These are phyloP conservation scores for Lactarius sp. DNA, from an alignment of 768 basidiomycete species.

Conservation along the genomic window DNA sequence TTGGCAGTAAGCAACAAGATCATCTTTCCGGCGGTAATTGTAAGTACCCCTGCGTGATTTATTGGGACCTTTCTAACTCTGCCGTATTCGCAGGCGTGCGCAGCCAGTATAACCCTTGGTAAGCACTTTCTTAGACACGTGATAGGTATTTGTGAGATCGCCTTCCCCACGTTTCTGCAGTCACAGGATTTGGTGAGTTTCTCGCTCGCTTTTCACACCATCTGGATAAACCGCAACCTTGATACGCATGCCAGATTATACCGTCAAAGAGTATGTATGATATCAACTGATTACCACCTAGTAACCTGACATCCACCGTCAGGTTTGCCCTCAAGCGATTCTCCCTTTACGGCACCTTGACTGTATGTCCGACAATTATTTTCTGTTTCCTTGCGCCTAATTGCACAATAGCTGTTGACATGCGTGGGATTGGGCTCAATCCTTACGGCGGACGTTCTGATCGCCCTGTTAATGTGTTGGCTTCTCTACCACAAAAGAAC, in stretches of 20 bases:
- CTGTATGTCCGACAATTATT: slow-evolving; percentile 26
- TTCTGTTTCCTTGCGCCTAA: neutral
- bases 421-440: slow-evolving; percentile 42
- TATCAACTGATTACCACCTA: neutral
- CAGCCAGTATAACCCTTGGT: slow-evolving; percentile 43
- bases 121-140: slow-evolving; percentile 7
- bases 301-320: slow-evolving; percentile 14
- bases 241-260: slow-evolving; percentile 37
- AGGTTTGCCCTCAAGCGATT: slow-evolving; percentile 31
- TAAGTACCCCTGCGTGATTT: neutral
- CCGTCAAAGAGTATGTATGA: slow-evolving; percentile 40
- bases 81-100: slow-evolving; percentile 25
- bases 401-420: slow-evolving; percentile 41
- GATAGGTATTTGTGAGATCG: neutral
- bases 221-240: neutral
- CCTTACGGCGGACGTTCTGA: slow-evolving; percentile 45
- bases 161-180: slow-evolving; percentile 10
- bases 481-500: slow-evolving; percentile 44
- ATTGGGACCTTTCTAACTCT: neutral
- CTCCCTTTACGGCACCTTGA: slow-evolving; percentile 34
- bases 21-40: neutral
- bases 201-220: neutral
- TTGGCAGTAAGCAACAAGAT: slow-evolving; percentile 1
- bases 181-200: slow-evolving; percentile 27
- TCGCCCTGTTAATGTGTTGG: slow-evolving; percentile 45